Percentiles rank a stretch among this genome's conserved stretches.
phyloP scores from a whole-genome alignment of 768 basidiomycete species.

The Rubroboletus satanas region DNA sequence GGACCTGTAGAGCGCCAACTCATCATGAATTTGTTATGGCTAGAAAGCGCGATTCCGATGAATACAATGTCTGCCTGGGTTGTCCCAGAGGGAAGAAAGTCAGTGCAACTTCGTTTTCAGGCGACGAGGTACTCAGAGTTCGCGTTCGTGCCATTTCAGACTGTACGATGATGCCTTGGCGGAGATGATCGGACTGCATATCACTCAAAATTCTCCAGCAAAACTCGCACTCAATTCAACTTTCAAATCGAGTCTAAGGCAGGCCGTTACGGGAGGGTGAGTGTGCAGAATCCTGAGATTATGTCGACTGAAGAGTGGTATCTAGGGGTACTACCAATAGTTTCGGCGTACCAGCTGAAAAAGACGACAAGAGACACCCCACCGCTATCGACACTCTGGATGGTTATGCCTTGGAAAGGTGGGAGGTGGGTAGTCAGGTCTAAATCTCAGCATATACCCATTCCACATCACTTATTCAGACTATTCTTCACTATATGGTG shows the following conservation, averaged over 20 bases:
- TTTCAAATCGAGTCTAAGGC: slow-evolving; percentile 76
- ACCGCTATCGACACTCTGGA: slow-evolving; percentile 63
- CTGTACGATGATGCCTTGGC: slow-evolving; percentile 65
- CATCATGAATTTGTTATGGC: slow-evolving; percentile 85
- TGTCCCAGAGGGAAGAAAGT: slow-evolving; percentile 69
- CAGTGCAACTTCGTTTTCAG: slow-evolving; percentile 19
- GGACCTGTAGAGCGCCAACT: slow-evolving; percentile 79
- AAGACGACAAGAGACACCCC: slow-evolving; percentile 56
- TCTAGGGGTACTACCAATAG: slow-evolving; percentile 70
- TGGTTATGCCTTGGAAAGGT: slow-evolving; percentile 77
- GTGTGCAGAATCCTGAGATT: slow-evolving; percentile 19
- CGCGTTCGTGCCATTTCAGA: slow-evolving; percentile 37
- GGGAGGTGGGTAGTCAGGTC: slow-evolving; percentile 62
- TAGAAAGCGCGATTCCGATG: slow-evolving; percentile 68
- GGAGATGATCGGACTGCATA: slow-evolving; percentile 64
- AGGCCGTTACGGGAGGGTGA: slow-evolving; percentile 87
- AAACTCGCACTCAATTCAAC: slow-evolving; percentile 67
- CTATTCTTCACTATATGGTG: slow-evolving; percentile 97
- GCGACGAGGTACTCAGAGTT: background rate
- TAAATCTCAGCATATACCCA: background rate
- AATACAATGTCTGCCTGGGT: slow-evolving; percentile 77
- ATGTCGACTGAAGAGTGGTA: slow-evolving; percentile 2
- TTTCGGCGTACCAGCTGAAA: slow-evolving; percentile 75
- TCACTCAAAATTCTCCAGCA: slow-evolving; percentile 55
- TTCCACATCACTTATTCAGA: slow-evolving; percentile 42